phyloP scores from a whole-genome alignment of 1,139 yeast genomes.

The Blastobotrys serpentis region DNA sequence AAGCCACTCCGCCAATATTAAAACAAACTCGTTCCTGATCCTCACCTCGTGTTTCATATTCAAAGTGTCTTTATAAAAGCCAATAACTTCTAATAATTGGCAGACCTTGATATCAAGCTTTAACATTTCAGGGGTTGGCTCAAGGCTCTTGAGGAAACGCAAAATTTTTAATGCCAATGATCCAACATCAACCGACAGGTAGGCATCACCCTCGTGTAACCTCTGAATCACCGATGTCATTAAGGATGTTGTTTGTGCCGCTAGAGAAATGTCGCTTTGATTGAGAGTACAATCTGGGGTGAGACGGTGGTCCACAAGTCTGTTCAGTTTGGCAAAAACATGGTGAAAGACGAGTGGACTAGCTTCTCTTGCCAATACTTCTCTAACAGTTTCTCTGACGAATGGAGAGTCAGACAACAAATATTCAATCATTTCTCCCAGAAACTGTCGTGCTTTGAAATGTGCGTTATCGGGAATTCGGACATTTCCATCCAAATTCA shows the following conservation, averaged over 20 bases:
- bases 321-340: conserved; percentile 38
- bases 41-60: conserved; percentile 53
- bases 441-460: conserved; percentile 29
- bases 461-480: conserved; percentile 30
- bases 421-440: conserved; percentile 28
- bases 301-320: conserved; percentile 29
- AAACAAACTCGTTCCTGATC: conserved; percentile 60
- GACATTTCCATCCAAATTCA: conserved; percentile 27
- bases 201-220: conserved; percentile 41
- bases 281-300: conserved; percentile 21
- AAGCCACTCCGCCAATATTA: conserved; percentile 65
- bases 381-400: conserved; percentile 49
- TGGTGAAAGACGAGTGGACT: conserved; percentile 45
- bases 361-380: conserved; percentile 47
- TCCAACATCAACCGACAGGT: conserved; percentile 45
- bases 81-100: conserved; percentile 52
- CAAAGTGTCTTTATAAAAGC: conserved; percentile 40
- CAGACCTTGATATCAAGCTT: conserved; percentile 60
- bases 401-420: conserved; percentile 28
- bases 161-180: conserved; percentile 41
- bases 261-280: conserved; percentile 36
- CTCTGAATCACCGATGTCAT: conserved; percentile 44
- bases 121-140: conserved; percentile 43
- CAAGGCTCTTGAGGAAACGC: conserved; percentile 40
- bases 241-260: conserved; percentile 45